Percentiles rank a stretch among this genome's conserved stretches.
Conservation (phyloP, 2,329 filamentous ascomycete genomes). For the Pseudogymnoascus sp. region DNA sequence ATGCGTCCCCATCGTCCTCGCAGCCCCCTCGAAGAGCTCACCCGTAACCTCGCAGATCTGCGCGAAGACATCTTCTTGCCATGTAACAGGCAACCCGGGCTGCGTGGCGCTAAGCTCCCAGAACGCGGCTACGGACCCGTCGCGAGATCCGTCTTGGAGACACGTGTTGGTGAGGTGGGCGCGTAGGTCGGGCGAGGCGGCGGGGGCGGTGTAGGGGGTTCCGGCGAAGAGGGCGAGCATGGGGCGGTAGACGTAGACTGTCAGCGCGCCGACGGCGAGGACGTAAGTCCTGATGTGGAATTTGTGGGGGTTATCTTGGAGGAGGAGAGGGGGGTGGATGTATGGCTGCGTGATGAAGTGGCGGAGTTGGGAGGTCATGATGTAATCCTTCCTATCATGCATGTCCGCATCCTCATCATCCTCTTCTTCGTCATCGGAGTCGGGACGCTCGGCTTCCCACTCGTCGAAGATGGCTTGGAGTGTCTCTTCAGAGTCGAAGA, state of each 20-base stretch:
- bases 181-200: conserved; percentile 45
- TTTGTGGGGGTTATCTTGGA: conserved; percentile 60
- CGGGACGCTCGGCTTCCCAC: conserved; percentile 67
- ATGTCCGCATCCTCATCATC: conserved; percentile 32
- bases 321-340: conserved; percentile 76
- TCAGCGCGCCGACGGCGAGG: conserved; percentile 66
- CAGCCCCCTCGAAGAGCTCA: conserved; percentile 79
- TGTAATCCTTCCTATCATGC: conserved; percentile 39
- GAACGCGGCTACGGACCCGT: conserved; percentile 64
- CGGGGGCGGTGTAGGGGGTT: conserved; percentile 59
- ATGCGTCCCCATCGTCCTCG: conserved; percentile 74
- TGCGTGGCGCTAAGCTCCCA: conserved; percentile 48
- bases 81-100: conserved; percentile 28
- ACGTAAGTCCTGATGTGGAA: conserved; percentile 95
- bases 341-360: conserved; percentile 97
- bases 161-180: conserved; percentile 93
- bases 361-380: conserved; percentile 82
- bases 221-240: conserved; percentile 93
- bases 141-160: conserved; percentile 56
- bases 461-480: conserved; percentile 82
- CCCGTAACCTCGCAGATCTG: conserved; percentile 69
- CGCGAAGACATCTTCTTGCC: conserved; percentile 54
- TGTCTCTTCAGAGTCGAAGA: conserved; percentile 80
- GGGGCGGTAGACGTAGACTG: conserved; percentile 75
- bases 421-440: conserved; percentile 57